A percentile compares a stretch with the other conserved stretches of the same genome.
Evolutionary conservation across 1,284 basidiomycete species (phyloP).

Genomic region (Rhodotorula sp.): DNA sequence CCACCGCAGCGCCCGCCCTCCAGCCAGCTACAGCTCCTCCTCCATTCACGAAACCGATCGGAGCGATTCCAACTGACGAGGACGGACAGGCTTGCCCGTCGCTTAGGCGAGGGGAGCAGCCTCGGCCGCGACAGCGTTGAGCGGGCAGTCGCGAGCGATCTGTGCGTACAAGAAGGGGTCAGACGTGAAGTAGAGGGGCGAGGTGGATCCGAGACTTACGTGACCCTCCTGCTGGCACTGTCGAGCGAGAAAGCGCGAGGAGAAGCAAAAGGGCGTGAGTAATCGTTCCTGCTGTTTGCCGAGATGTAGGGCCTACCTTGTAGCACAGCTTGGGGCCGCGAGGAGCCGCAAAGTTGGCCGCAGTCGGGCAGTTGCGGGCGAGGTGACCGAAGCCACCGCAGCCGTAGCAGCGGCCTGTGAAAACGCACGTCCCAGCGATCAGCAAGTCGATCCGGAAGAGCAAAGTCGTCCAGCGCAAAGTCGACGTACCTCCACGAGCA

Average conservation of each 20-base stretch:
- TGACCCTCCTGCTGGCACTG: conserved; percentile 76
- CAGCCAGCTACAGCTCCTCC: too few relatives aligned
- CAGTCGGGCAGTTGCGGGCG: conserved; percentile 66
- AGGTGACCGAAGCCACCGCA: conserved; percentile 53
- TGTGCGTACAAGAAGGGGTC: not conserved
- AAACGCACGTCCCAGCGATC: not conserved
- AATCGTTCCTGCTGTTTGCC: not conserved
- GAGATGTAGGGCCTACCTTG: conserved; percentile 29
- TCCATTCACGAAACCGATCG: too few relatives aligned
- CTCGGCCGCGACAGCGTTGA: conserved; percentile 22
- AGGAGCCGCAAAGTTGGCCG: conserved; percentile 57
- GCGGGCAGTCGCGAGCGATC: conserved; percentile 53
- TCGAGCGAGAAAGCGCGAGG: too few relatives aligned
- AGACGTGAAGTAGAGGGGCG: too few relatives aligned
- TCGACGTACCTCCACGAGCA: not conserved
- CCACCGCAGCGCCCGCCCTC: not conserved
- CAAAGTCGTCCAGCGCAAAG: not conserved
- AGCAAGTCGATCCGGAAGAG: not conserved
- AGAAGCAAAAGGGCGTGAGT: not conserved
- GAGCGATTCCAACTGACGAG: not conserved
- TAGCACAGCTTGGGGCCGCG: conserved; percentile 77
- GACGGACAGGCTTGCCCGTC: not conserved
- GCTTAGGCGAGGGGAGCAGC: conserved; percentile 19
- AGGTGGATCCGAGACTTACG: conserved; percentile 32
- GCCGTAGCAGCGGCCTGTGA: conserved; percentile 71